phyloP scores from a whole-genome alignment of 495 filamentous ascomycete species.

The Lasiosphaeriaceae sp. region DNA sequence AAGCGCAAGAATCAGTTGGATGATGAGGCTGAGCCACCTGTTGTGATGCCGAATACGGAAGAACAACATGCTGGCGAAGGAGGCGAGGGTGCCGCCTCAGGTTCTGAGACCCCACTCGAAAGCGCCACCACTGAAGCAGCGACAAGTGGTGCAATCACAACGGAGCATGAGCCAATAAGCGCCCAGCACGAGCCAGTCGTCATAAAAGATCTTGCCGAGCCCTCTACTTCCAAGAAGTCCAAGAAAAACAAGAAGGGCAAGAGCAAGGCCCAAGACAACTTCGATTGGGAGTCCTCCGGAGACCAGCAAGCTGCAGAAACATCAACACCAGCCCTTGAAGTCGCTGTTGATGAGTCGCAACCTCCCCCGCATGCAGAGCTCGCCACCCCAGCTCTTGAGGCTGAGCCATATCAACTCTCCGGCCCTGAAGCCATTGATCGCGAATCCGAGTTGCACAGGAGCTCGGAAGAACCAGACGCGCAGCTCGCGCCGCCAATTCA shows the following conservation, averaged over 20 bases:
- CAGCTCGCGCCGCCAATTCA: neutral
- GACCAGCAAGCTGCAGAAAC: neutral
- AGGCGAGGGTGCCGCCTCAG: neutral
- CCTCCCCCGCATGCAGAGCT: neutral
- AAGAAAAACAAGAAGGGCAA: conserved; percentile 35
- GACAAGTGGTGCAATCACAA: conserved; percentile 17
- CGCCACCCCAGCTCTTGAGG: conserved; percentile 5
- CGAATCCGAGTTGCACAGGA: neutral
- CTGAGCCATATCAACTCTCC: neutral
- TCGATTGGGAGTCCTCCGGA: neutral
- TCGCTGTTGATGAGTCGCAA: conserved; percentile 5
- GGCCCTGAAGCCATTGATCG: neutral
- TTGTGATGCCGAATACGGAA: neutral
- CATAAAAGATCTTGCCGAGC: neutral
- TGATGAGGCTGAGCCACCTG: conserved; percentile 10
- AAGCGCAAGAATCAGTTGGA: conserved; percentile 16
- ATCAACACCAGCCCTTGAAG: neutral
- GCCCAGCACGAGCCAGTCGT: neutral
- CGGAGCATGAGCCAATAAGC: conserved; percentile 21
- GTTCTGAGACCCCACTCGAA: neutral
- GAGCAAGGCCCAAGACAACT: conserved; percentile 3
- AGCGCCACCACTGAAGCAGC: conserved; percentile 20
- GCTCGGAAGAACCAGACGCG: neutral
- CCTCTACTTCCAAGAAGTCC: conserved; percentile 18
- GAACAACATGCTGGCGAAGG: neutral